phyloP scores from a whole-genome alignment of 2,329 filamentous ascomycete genomes.

The Myriosclerotinia curreyana region DNA sequence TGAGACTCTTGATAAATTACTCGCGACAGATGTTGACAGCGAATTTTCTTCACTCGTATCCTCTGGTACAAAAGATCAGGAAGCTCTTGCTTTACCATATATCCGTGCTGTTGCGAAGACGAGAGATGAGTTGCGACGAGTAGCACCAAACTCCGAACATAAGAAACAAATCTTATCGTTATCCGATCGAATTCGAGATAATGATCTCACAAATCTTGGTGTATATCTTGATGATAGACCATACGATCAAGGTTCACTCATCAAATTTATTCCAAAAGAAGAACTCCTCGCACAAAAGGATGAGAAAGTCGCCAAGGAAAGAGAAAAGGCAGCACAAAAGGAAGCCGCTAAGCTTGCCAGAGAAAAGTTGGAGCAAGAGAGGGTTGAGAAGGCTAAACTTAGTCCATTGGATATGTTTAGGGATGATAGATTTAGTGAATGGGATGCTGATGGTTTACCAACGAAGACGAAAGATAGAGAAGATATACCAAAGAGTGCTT shows the following conservation, averaged over 20 bases:
- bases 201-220: conserved; percentile 74
- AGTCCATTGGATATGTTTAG: conserved; percentile 56
- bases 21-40: conserved; percentile 45
- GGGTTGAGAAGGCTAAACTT: conserved; percentile 55
- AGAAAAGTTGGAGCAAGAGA: conserved; percentile 50
- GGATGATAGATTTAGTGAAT: conserved; percentile 64
- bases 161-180: conserved; percentile 72
- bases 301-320: conserved; percentile 58
- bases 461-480: conserved; percentile 72
- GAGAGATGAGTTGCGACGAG: conserved; percentile 50
- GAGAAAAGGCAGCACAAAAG: conserved; percentile 55
- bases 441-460: conserved; percentile 81
- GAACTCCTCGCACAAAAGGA: conserved; percentile 57
- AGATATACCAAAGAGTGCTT: conserved; percentile 74
- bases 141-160: conserved; percentile 50
- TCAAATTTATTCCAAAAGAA: conserved; percentile 60
- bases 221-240: conserved; percentile 79
- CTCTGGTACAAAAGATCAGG: conserved; percentile 49
- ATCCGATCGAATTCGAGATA: conserved; percentile 77
- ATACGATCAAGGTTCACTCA: conserved; percentile 65
- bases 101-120: conserved; percentile 45
- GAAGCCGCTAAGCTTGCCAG: conserved; percentile 38
- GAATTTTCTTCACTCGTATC: conserved; percentile 49
- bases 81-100: conserved; percentile 54
- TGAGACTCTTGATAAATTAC: conserved; percentile 44